Conservation (phyloP, 73 alveolate species). For the Paramecium biaurelia region DNA sequence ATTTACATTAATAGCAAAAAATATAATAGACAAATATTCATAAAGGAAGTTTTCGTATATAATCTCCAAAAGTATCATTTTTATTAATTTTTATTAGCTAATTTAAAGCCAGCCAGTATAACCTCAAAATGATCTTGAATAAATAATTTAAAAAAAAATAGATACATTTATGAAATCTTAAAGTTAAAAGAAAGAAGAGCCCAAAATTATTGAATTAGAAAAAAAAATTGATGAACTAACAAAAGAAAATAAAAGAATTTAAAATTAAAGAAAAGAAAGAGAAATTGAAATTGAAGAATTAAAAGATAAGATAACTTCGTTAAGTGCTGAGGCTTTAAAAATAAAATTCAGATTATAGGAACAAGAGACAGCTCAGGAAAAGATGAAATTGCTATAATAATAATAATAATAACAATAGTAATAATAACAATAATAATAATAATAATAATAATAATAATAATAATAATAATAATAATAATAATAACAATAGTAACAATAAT, state of each 20-base stretch:
- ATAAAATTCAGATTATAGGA: conserved; percentile 27
- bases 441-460: background rate
- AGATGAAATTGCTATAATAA: background rate
- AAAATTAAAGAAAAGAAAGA: background rate
- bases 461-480: background rate
- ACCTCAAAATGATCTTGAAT: background rate
- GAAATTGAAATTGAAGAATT: conserved; percentile 17
- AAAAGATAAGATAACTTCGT: background rate
- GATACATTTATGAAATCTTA: conserved; percentile 15
- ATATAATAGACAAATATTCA: background rate
- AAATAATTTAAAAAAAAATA: background rate
- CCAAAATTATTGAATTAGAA: background rate
- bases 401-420: too few relatives aligned
- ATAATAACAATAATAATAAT: background rate
- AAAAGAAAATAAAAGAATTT: background rate
- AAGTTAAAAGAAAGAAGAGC: background rate
- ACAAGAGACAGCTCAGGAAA: background rate
- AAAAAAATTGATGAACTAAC: conserved; percentile 36
- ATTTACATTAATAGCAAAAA: background rate
- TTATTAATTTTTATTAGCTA: background rate
- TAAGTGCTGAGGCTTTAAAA: background rate
- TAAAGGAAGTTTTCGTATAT: background rate
- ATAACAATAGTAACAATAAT: background rate
- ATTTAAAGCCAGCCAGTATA: background rate
- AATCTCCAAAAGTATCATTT: background rate